Evolutionary conservation across 768 basidiomycete genomes (phyloP).

Genomic region (Rhodocollybia butyracea): DNA sequence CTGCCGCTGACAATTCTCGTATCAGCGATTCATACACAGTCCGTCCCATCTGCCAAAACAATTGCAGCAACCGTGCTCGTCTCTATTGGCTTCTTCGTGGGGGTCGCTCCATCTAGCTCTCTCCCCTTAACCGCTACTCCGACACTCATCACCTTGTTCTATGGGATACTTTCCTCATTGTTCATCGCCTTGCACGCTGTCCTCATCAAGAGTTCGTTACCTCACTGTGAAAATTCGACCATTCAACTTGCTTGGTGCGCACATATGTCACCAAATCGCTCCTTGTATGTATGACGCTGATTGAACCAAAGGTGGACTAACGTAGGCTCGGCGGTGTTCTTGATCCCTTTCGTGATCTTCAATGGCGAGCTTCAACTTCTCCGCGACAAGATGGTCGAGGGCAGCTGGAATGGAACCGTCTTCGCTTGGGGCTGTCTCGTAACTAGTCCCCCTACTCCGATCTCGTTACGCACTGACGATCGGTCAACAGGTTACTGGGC

Average conservation of each 20-base stretch:
- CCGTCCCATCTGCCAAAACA: constrained; percentile 51
- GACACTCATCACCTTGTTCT: constrained; percentile 58
- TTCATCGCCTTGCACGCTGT: constrained; percentile 78
- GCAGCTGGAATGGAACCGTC: constrained; percentile 46
- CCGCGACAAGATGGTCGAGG: constrained; percentile 30
- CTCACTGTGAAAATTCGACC: constrained; percentile 65
- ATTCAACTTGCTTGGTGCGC: constrained; percentile 63
- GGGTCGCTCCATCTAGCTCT: constrained; percentile 55
- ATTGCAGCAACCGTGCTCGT: constrained; percentile 61
- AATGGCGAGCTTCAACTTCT: constrained; percentile 49
- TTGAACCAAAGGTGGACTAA: constrained; percentile 52
- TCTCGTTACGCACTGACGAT: no score
- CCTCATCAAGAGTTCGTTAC: constrained; percentile 67
- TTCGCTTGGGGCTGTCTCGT: constrained; percentile 66
- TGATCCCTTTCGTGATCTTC: constrained; percentile 62
- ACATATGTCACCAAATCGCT: no score
- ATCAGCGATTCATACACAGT: constrained; percentile 55
- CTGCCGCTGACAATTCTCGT: constrained; percentile 79
- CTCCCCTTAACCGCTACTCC: constrained; percentile 42
- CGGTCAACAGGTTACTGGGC: constrained; percentile 67
- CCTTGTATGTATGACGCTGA: neutral
- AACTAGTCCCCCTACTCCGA: no score
- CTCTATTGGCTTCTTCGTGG: constrained; percentile 73
- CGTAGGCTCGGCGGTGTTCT: constrained; percentile 58
- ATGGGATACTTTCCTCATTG: constrained; percentile 68